These are phyloP conservation scores for Pseudogymnoascus sp. DNA, from an alignment of 2,329 filamentous ascomycete genomes.

Conservation along the genomic window DNA sequence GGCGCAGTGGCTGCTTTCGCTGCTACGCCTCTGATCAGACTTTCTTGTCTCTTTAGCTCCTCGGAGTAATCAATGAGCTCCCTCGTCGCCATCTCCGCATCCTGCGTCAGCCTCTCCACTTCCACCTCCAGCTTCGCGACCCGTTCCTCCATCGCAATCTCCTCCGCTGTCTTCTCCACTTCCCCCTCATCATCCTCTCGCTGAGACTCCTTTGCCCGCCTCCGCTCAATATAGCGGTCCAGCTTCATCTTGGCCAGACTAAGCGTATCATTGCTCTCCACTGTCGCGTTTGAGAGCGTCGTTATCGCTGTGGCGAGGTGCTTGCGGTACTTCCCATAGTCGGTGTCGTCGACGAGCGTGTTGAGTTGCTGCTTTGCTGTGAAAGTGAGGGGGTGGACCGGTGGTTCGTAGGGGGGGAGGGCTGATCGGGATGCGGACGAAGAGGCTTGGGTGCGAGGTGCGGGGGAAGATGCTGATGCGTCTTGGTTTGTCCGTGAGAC, in stretches of 20 bases:
- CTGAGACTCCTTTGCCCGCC: slow-evolving; percentile 14
- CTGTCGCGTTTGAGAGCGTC: slow-evolving; percentile 41
- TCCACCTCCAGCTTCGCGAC: slow-evolving; percentile 33
- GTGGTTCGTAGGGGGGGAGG: slow-evolving; percentile 46
- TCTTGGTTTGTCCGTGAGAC: slow-evolving; percentile 7
- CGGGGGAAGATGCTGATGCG: not conserved
- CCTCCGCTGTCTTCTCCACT: slow-evolving; percentile 11
- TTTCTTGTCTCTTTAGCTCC: slow-evolving; percentile 31
- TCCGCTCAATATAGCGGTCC: slow-evolving; percentile 13
- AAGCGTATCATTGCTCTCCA: slow-evolving; percentile 48
- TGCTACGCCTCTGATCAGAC: slow-evolving; percentile 28
- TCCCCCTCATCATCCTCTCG: not conserved
- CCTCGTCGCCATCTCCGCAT: slow-evolving; percentile 51
- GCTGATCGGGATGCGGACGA: not conserved
- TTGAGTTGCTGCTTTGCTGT: slow-evolving; percentile 39
- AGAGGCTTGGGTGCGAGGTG: not conserved
- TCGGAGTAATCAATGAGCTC: slow-evolving; percentile 49
- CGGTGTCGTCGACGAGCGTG: slow-evolving; percentile 34
- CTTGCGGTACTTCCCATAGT: slow-evolving; percentile 38
- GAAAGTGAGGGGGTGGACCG: slow-evolving; percentile 42
- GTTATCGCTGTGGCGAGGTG: slow-evolving; percentile 40
- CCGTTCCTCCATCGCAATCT: slow-evolving; percentile 17
- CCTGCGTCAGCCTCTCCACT: slow-evolving; percentile 43
- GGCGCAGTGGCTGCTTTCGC: slow-evolving; percentile 17
- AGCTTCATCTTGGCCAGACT: slow-evolving; percentile 16